phyloP scores from a whole-genome alignment of 352 stramenopile species.

The Pythium sukuiense region DNA sequence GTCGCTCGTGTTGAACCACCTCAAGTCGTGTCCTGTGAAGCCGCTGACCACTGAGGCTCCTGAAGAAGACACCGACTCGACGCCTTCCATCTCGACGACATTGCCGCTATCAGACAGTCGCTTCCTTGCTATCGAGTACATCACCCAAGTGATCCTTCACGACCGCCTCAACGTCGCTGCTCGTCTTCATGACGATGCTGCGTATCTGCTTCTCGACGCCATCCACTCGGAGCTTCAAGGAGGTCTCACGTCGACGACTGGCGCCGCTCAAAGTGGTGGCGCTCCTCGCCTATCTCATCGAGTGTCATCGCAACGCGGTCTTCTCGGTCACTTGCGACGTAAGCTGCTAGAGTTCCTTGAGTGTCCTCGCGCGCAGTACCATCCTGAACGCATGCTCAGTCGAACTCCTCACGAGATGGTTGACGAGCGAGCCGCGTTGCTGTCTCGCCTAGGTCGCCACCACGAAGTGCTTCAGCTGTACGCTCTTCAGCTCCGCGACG shows the following conservation, averaged over 20 bases:
- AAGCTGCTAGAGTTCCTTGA: slow-evolving; percentile 75
- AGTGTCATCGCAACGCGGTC: slow-evolving; percentile 52
- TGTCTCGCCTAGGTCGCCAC: slow-evolving; percentile 75
- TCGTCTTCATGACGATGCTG: slow-evolving; percentile 76
- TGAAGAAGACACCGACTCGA: slow-evolving; percentile 6
- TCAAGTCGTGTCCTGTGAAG: slow-evolving; percentile 57
- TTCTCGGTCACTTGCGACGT: slow-evolving; percentile 53
- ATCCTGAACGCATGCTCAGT: slow-evolving; percentile 81
- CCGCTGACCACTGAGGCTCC: neutral
- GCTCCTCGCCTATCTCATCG: slow-evolving; percentile 57
- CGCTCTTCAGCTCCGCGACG: slow-evolving; percentile 70
- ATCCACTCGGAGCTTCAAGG: slow-evolving; percentile 47
- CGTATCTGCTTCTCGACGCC: slow-evolving; percentile 75
- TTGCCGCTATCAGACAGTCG: slow-evolving; percentile 62
- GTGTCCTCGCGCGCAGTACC: slow-evolving; percentile 48
- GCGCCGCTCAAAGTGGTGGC: slow-evolving; percentile 23
- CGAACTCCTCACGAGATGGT: slow-evolving; percentile 76
- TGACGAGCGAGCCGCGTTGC: slow-evolving; percentile 70
- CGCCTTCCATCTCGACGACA: slow-evolving; percentile 10
- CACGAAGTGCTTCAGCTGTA: slow-evolving; percentile 83
- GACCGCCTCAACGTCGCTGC: slow-evolving; percentile 32
- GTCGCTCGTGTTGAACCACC: slow-evolving; percentile 53
- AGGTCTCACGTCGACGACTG: slow-evolving; percentile 1
- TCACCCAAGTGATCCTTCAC: slow-evolving; percentile 67
- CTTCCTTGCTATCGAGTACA: slow-evolving; percentile 78